A percentile compares a stretch with the other conserved stretches of the same genome.
These are phyloP conservation scores for Volvariella volvacea DNA, from an alignment of 1,284 basidiomycete species.

Conservation along the genomic window DNA sequence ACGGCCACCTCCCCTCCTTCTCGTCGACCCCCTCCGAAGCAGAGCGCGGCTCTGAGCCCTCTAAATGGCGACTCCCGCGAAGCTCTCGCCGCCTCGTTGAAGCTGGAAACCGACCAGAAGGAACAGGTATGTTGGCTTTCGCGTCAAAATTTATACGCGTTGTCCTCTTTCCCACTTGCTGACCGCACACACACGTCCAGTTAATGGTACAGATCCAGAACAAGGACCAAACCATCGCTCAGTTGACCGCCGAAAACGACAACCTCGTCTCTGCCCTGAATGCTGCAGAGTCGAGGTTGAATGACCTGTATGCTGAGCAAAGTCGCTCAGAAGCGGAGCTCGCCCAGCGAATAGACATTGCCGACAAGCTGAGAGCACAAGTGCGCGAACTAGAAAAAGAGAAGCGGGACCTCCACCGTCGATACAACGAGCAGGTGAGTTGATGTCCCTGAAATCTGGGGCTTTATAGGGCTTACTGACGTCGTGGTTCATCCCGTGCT, in stretches of 20 bases:
- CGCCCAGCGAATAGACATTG: constrained; percentile 68
- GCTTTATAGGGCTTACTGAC: no score
- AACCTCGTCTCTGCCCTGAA: constrained; percentile 56
- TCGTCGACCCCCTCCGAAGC: constrained; percentile 23
- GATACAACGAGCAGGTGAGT: constrained; percentile 76
- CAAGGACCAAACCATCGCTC: constrained; percentile 62
- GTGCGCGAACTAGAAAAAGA: constrained; percentile 78
- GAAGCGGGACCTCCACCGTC: constrained; percentile 67
- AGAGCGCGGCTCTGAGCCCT: background rate
- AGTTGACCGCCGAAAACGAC: constrained; percentile 56
- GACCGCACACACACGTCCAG: constrained; percentile 25
- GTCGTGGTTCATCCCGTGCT: constrained; percentile 3
- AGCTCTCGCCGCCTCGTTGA: constrained; percentile 52
- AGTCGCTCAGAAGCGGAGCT: constrained; percentile 70
- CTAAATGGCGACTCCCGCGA: constrained; percentile 40
- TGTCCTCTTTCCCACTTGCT: background rate
- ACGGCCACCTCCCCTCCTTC: constrained; percentile 42
- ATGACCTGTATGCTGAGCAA: constrained; percentile 75
- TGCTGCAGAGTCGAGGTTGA: constrained; percentile 59
- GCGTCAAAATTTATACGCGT: constrained; percentile 10
- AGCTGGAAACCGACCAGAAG: constrained; percentile 71
- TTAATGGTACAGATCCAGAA: constrained; percentile 69
- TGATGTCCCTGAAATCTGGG: constrained; percentile 2
- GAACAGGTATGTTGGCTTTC: constrained; percentile 50
- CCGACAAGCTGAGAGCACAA: constrained; percentile 70